Base-by-base conservation (phyloP, 495 filamentous ascomycete genomes). In the Penicillium cosmopolitanum region DNA sequence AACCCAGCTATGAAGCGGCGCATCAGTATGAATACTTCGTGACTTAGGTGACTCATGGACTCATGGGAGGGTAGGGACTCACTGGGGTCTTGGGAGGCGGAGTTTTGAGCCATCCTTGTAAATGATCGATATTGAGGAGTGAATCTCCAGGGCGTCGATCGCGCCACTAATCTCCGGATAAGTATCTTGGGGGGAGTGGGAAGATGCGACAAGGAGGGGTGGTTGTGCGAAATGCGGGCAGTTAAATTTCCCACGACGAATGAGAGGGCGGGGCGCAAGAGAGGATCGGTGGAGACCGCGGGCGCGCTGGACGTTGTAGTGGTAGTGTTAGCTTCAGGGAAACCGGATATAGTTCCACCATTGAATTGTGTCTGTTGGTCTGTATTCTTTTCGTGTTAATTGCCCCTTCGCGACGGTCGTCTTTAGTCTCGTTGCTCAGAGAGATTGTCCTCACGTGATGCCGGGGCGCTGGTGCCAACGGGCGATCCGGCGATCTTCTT, bases 21-120 rank as follows among this genome's bases (percentile, higher is more conserved):
- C 15, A 53, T 44, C 6, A 44, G 33, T 38, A 42, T 67, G 21
- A 60, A 58, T 43, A 44, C 56, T 23, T 35, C 31, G 36, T 53
- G 23, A 54, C 28, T 53, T 54, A 11, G 33, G 61, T 66, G 68
- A 71, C 65, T 66, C 62, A 67, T 57, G 33, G 53, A 31, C 28
- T 31, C 8, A 9, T 31, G 23, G 42, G 15, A 16, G 15, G 8
- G 8, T 8, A 44, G 42, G 25, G 43, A 71, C 81, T 67, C 69
- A 84, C 81, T 80, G 53, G 81, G 80, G 58, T 82, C 84, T 56
- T 78, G 77, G 65, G 82, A 80, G 51, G 77, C 83, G 68, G 82
- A 79, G 69, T 82, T 79, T 34, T 82, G 80, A 73, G 85, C 81
- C 85, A 87, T 87, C 73, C 72, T 84, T 59, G 78, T 73, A 67